Evolutionary conservation across 768 basidiomycete genomes (phyloP), one percentile per base, ranked within the genome.

Genomic region (Pholiota molesta): DNA sequence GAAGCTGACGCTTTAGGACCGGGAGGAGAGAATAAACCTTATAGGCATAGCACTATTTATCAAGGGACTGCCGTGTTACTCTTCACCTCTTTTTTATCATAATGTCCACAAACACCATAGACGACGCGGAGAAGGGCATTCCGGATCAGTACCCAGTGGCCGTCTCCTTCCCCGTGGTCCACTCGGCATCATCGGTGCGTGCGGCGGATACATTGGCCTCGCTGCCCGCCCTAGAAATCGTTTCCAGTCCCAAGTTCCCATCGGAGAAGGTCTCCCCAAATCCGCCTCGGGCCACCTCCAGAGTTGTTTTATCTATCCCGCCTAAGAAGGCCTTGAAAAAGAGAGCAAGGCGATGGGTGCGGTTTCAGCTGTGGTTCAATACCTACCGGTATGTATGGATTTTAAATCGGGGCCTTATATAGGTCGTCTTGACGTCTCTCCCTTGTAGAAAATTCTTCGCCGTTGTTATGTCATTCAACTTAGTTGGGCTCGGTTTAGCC

Each of bases 341-440:
- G 73, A 69, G 80, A 81, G 71, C 76, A 74, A 81, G 83, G 39
- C 80, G 81, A 42, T 85, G 83, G 78, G 85, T 89, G 59, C 73
- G 79, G 52, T 86, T 86, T 71, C 81, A 81, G 59, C 74, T 92
- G 26, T 93, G 91, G 91, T 92, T 87, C 73, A 90, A 94, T 67
- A 88, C 86, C 0, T 93, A 94, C 69, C 79, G 89, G 91, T 88
- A 61, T 8, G 80, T 64, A 5, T 11, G 19, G 33, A 19, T 19
- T 19, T 26, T 42, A 17, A 14, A 44, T 19, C 26, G 11, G 26
- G 47, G 7, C 9, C 7, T 23, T 33, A 31, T 33, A 26, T 35
- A 29, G n/a, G 26, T 35, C 42, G 16, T 59, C 60, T 29, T 29
- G 14, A 45, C 47, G 3, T 39, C 60, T 45, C 13, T 6, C 23